These are phyloP conservation scores for Posidonia oceanica DNA, from an alignment of 116 monocot species.

Conservation along the genomic window DNA sequence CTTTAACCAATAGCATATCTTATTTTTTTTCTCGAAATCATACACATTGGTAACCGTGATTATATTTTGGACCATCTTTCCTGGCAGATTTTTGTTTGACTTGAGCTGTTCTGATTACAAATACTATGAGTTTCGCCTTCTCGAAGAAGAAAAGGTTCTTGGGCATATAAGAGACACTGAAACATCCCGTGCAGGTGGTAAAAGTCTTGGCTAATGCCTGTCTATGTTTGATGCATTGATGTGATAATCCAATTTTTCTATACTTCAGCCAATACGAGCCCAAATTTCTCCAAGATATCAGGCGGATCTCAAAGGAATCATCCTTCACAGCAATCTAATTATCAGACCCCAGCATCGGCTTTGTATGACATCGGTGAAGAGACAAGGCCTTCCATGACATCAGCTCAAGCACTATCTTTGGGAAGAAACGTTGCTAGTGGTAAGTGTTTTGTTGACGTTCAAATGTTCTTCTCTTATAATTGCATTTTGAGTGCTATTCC, in stretches of 20 bases:
- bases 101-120: conserved; percentile 69
- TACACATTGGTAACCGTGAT: background rate
- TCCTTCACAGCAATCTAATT: conserved; percentile 46
- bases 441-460: background rate
- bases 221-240: background rate
- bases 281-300: conserved; percentile 12
- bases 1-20: too few relatives aligned
- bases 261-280: conserved; percentile 8
- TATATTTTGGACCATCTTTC: background rate
- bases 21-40: background rate
- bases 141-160: conserved; percentile 67
- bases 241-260: background rate
- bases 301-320: conserved; percentile 26
- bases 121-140: conserved; percentile 70
- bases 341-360: conserved; percentile 86
- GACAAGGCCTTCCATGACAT: conserved; percentile 2
- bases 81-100: conserved; percentile 84
- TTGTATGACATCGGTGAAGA: conserved; percentile 51
- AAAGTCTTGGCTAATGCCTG: background rate
- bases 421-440: background rate
- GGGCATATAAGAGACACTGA: conserved; percentile 46
- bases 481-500: too few relatives aligned
- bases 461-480: too few relatives aligned
- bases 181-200: conserved; percentile 24
- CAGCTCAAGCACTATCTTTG: background rate